Evolutionary conservation across 1,139 yeast species (phyloP).

Genomic region (Geotrichum cucujoidarum): DNA sequence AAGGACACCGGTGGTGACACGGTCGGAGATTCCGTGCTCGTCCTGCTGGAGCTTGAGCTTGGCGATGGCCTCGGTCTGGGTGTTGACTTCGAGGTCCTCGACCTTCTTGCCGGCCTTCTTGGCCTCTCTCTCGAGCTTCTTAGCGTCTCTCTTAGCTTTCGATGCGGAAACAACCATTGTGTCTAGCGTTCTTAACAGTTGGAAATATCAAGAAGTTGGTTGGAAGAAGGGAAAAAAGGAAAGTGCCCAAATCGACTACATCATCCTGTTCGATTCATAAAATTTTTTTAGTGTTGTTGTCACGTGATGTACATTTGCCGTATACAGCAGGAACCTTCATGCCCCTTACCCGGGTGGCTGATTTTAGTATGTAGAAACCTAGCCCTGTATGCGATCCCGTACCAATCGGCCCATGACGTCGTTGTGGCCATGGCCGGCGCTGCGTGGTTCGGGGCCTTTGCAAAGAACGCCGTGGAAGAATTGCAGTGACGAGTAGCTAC

Average conservation of each 20-base stretch:
- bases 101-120: conserved; percentile 44
- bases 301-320: background rate
- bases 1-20: conserved; percentile 97
- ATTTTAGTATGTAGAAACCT: no score
- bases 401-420: no score
- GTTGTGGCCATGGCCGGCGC: no score
- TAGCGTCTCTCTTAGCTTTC: conserved; percentile 81
- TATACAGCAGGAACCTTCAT: no score
- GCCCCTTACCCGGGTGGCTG: no score
- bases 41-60: conserved; percentile 90
- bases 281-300: background rate
- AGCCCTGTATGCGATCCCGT: no score
- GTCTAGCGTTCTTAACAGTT: conserved; percentile 18
- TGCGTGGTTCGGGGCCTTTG: no score
- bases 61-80: conserved; percentile 68
- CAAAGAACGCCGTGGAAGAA: no score
- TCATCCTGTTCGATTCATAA: background rate
- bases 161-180: conserved; percentile 58
- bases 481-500: no score
- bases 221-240: conserved; percentile 7
- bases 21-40: conserved; percentile 88
- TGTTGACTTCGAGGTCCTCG: conserved; percentile 45
- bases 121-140: conserved; percentile 57
- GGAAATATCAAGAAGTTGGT: conserved; percentile 10
- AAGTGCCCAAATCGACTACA: background rate